phyloP scores from a whole-genome alignment of 2,329 filamentous ascomycete species.

The Aspergillus tubingensis region DNA sequence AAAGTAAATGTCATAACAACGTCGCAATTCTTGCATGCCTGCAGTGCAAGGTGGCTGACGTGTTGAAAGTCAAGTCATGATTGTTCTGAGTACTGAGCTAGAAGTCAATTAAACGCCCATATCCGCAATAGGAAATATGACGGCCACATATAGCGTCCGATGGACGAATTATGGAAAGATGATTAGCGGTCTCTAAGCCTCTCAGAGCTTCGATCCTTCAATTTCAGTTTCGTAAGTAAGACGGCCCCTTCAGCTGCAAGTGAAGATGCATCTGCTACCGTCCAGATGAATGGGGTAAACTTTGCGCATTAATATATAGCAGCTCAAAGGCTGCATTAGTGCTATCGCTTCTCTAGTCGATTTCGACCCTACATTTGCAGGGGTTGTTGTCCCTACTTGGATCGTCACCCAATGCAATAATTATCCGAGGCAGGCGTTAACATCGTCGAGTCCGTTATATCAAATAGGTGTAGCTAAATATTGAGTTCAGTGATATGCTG shows the following conservation, averaged over 20 bases:
- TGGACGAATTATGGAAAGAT: neutral
- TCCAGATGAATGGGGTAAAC: neutral
- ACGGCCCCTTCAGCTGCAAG: neutral
- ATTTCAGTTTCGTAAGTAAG: neutral
- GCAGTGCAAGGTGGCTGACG: neutral
- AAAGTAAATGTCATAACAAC: no score
- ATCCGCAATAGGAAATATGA: neutral
- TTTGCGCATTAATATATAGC: neutral
- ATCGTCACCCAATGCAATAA: slow-evolving; percentile 4
- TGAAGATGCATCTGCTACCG: neutral
- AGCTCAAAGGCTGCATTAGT: neutral
- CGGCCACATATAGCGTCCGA: neutral
- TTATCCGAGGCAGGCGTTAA: slow-evolving; percentile 6
- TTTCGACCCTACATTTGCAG: neutral
- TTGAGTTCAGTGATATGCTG: neutral
- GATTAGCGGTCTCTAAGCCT: neutral
- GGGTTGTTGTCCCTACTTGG: neutral
- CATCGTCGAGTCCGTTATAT: slow-evolving; percentile 10
- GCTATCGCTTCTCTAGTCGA: neutral
- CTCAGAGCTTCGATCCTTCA: neutral
- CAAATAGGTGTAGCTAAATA: neutral
- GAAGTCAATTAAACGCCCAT: neutral
- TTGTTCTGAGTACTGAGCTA: neutral
- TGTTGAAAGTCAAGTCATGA: neutral
- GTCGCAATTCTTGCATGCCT: neutral